Base-by-base conservation (phyloP, 2,329 filamentous ascomycete species). In the Elsinoe arachidis region DNA sequence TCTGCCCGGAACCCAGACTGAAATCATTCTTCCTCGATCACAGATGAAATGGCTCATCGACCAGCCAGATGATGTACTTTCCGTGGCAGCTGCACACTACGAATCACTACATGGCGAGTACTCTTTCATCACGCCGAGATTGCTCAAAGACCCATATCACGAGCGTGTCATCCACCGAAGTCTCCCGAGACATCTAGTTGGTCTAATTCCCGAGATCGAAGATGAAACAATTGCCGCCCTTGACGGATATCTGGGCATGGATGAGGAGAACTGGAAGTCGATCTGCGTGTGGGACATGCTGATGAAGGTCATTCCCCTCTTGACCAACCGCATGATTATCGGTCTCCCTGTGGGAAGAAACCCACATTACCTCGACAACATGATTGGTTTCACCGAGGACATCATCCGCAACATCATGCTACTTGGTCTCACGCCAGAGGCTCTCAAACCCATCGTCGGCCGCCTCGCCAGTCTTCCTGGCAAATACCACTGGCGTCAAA, bases 391-490 rank as follows among this genome's bases (percentile, higher is more conserved):
- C 59, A 77, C 79, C 33, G 73, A 77, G 58, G 74, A 74, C 52
- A 73, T 81, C 2, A 66, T 70, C n/a, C 62, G 64, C 6, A 65
- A 57, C 35, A 63, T 69, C 14, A 34, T 61, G 14, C 63, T 80
- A 1, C 63, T 76, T 44, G 75, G 75, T 58, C 66, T 79, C 57
- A 67, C 78, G 1, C 79, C 80, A 0, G 68, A 68, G 6, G 67
- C 76, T 1, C 63, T 82, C 2, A 76, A 80, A 21, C 78, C 78
- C 0, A 59, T 83, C 1, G 56, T 81, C 3, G 76, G 78, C 9
- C 72, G 68, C 2, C 62, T 81, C 0, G 61, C 77, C 19, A 64
- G 74, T 2, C 62, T 80, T 0, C 68, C 73, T 1, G 78, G 79
- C 61, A 73, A 73, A 62, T 71, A 74, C 23, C 74, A 78, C 59